Conservation (phyloP, 305 asterid genomes). For the Fraxinus greggii region DNA sequence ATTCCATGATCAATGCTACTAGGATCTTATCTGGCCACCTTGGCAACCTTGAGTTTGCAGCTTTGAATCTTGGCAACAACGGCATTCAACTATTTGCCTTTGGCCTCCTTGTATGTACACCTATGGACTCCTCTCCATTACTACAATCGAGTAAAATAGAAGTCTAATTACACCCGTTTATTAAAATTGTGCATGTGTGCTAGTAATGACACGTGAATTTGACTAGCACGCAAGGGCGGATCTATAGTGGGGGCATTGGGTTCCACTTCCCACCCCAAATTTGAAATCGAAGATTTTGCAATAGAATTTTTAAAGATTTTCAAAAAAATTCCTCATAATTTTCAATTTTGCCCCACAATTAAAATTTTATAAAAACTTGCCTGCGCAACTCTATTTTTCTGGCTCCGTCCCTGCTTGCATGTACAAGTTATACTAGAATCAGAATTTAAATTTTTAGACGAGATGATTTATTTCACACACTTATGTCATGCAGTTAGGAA, state of each 20-base stretch:
- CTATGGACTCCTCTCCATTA: background rate
- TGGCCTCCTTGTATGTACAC: constrained; percentile 58
- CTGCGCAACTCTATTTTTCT: background rate
- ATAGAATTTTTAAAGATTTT: background rate
- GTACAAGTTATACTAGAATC: background rate
- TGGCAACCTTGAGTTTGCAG: constrained; percentile 75
- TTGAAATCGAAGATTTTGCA: background rate
- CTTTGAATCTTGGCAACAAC: constrained; percentile 68
- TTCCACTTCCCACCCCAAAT: background rate
- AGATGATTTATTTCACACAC: background rate
- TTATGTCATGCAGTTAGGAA: constrained; percentile 33
- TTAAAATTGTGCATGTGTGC: background rate
- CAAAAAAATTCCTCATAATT: background rate
- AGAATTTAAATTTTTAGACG: background rate
- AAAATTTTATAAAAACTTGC: background rate
- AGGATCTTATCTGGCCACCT: constrained; percentile 78
- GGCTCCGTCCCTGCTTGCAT: background rate
- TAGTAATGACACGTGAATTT: background rate
- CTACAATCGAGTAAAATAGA: background rate
- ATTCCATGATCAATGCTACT: constrained; percentile 63
- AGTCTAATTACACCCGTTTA: background rate
- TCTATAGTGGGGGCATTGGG: background rate
- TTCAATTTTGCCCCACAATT: background rate
- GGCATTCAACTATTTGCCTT: constrained; percentile 74
- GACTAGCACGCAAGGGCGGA: background rate